Percentiles rank a stretch among this genome's conserved stretches.
Conservation (phyloP, 2,329 filamentous ascomycete species). For the Didymosphaeria variabile region DNA sequence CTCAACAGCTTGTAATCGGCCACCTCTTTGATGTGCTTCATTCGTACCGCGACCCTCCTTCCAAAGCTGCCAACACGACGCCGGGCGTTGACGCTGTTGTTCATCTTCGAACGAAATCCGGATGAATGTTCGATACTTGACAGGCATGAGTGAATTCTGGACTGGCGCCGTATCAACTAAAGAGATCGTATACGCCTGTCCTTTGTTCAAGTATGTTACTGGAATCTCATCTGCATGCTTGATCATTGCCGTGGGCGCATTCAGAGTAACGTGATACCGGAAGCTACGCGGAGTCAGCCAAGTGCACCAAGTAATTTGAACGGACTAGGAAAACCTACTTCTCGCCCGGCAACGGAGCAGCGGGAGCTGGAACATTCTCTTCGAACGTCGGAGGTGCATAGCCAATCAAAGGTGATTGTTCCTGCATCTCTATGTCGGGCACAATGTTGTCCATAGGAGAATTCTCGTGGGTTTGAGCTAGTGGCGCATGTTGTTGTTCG, state of each 20-base stretch:
- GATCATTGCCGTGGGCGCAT: constrained; percentile 96
- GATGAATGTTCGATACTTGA: constrained; percentile 87
- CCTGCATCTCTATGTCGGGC: constrained; percentile 67
- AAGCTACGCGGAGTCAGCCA: constrained; percentile 64
- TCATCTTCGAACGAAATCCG: constrained; percentile 98
- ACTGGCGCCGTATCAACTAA: constrained; percentile 79
- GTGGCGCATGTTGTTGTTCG: constrained; percentile 64
- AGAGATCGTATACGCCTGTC: constrained; percentile 89
- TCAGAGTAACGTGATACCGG: constrained; percentile 87
- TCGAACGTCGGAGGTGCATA: constrained; percentile 62
- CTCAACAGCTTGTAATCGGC: constrained; percentile 92
- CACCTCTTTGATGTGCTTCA: constrained; percentile 92
- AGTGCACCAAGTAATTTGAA: background rate
- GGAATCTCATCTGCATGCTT: constrained; percentile 90
- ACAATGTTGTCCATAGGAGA: constrained; percentile 68
- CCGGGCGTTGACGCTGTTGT: constrained; percentile 84
- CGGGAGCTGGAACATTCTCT: constrained; percentile 57
- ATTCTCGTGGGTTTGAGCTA: constrained; percentile 73
- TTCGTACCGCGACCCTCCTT: constrained; percentile 96
- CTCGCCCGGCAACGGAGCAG: constrained; percentile 53
- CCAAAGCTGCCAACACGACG: constrained; percentile 89
- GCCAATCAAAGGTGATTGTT: constrained; percentile 67
- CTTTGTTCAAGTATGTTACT: constrained; percentile 98
- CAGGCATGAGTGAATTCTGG: constrained; percentile 63
- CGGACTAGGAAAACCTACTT: constrained; percentile 51